Conservation (phyloP, 1,284 basidiomycete species). For the Naganishia sp. region DNA sequence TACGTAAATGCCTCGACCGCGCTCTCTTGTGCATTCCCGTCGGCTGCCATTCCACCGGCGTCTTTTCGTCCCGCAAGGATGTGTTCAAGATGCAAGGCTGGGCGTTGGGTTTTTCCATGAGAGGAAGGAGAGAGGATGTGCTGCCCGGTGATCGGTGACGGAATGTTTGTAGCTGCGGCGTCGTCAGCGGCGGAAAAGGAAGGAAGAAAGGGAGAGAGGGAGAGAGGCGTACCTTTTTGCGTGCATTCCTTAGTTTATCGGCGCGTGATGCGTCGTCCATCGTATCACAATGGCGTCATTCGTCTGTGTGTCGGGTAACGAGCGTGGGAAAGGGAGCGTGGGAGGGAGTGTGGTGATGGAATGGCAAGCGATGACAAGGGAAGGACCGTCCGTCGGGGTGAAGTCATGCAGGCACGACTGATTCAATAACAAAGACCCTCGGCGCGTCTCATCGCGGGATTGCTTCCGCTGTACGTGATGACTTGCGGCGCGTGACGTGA, state of each 20-base stretch:
- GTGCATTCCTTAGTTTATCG: conserved; percentile 19
- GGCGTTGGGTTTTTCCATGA: neutral
- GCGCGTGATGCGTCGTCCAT: conserved; percentile 15
- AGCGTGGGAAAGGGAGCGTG: neutral
- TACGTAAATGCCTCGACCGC: conserved; percentile 13
- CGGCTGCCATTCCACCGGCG: conserved; percentile 1
- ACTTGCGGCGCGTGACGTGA: too few species aligned
- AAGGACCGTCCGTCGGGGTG: neutral
- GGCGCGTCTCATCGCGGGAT: too few species aligned
- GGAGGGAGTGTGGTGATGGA: neutral
- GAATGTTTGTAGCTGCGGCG: conserved; percentile 13
- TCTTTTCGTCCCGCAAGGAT: neutral
- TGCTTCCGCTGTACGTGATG: conserved; percentile 1
- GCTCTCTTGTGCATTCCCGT: neutral
- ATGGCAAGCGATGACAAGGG: neutral
- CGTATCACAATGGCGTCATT: neutral
- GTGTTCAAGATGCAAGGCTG: neutral
- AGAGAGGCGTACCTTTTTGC: conserved; percentile 12
- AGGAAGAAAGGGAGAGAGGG: too few species aligned
- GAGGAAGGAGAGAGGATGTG: neutral
- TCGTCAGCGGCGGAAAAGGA: neutral
- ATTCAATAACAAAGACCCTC: conserved; percentile 9
- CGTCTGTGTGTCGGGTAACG: neutral
- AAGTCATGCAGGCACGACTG: too few species aligned
- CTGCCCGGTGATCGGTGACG: neutral